phyloP scores from a whole-genome alignment of 2,329 filamentous ascomycete genomes.

The Aureobasidium leucospermi region DNA sequence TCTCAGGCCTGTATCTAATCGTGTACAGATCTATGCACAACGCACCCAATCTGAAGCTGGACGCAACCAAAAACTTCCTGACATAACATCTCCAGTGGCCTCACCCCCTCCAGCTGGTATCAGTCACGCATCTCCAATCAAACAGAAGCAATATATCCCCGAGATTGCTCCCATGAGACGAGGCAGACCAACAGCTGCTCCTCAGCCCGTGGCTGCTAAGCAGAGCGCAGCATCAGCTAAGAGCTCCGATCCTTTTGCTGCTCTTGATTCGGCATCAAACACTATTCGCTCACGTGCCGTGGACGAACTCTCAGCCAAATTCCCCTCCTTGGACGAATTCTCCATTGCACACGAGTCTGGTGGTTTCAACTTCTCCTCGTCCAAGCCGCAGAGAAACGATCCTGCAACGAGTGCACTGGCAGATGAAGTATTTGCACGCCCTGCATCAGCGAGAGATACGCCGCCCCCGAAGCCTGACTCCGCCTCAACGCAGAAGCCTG shows the following conservation, averaged over 20 bases:
- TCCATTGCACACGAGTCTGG: constrained; percentile 79
- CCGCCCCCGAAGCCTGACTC: background rate
- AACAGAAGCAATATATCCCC: constrained; percentile 66
- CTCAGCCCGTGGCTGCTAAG: constrained; percentile 34
- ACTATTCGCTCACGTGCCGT: constrained; percentile 43
- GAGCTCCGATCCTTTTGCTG: constrained; percentile 76
- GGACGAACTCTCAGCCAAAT: constrained; percentile 78
- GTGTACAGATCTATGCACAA: constrained; percentile 39
- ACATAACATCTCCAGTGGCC: constrained; percentile 41
- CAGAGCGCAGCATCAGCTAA: constrained; percentile 60
- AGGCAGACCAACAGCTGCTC: constrained; percentile 60
- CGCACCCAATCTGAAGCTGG: constrained; percentile 58
- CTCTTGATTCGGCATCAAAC: constrained; percentile 62
- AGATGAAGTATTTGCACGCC: constrained; percentile 68
- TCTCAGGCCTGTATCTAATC: constrained; percentile 20
- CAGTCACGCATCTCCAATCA: constrained; percentile 46
- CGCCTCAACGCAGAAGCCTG: background rate
- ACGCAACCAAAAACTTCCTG: constrained; percentile 52
- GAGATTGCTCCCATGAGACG: constrained; percentile 92
- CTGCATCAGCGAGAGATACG: background rate
- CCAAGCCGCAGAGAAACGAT: constrained; percentile 43
- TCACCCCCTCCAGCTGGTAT: constrained; percentile 36
- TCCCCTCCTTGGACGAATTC: constrained; percentile 90
- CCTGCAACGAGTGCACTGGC: constrained; percentile 69
- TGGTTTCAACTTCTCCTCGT: constrained; percentile 66